Base-by-base conservation (phyloP, 148 eudicot genomes). In the Chenopodium formosanum region DNA sequence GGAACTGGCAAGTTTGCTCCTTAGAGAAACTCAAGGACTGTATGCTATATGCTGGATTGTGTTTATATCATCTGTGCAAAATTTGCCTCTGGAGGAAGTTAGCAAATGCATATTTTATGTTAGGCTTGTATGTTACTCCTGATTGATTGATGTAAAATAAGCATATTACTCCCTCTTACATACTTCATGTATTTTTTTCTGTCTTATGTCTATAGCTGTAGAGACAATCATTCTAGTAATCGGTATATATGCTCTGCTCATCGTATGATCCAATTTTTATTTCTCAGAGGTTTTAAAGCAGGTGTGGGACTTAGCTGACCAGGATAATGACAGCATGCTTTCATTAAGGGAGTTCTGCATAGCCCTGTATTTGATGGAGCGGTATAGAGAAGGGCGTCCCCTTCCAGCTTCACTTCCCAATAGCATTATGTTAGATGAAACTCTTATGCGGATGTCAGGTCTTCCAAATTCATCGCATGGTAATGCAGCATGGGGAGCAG, bases 231-330 rank as follows among this genome's bases (percentile, higher is more conserved):
- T 52, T 74, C 27, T 60, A 53, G 27, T 78, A 22, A 22, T 81
- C 70, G 22, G 17, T 31, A 11, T 19, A 78, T 32, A 17, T 70
- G 11, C 67, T 82, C 9, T 17, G 58, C 82, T 81, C 40, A 73
- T 63, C 75, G 23, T 48, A 78, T 25, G 74, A 44, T 84, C 73
- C 58, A 64, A 32, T 76, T 48, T 48, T 70, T 29, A 64, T 80
- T 74, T 82, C 46, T 52, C 92, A 96, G 99, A 96, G 90, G 86
- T 92, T 76, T 86, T 96, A 79, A 96, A 94, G 90, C 97, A 96
- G 90, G 98, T 96, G 69, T 96, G 99, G 99, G 99, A 96, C 82
- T 84, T 96, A 79, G 90, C 99, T 48, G 99, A 96, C 85, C 99
- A 96, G 89, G 99, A 96, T 78, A 91, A 85, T 83, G 99, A 96